phyloP scores from a whole-genome alignment of 2,329 filamentous ascomycete species.

The Kalmusia sp. region DNA sequence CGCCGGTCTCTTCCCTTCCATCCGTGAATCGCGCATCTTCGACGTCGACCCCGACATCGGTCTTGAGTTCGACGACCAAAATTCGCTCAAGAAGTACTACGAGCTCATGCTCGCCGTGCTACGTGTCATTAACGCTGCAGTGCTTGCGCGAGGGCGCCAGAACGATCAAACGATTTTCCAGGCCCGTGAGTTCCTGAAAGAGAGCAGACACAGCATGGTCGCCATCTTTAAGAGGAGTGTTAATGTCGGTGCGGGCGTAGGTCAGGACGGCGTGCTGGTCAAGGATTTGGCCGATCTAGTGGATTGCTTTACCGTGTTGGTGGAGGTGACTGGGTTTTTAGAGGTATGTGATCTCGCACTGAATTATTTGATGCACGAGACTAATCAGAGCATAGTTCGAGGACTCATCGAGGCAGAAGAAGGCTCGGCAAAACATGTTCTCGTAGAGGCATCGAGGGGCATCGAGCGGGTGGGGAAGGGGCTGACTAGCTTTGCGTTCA shows the following conservation, averaged over 20 bases:
- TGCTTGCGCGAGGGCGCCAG: conserved; percentile 81
- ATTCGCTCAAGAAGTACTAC: conserved; percentile 82
- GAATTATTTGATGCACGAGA: neutral
- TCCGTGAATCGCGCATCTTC: conserved; percentile 86
- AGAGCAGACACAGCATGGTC: conserved; percentile 84
- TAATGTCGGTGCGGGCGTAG: conserved; percentile 66
- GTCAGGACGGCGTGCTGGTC: conserved; percentile 62
- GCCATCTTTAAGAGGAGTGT: conserved; percentile 90
- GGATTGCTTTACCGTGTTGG: conserved; percentile 83
- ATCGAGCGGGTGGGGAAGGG: neutral
- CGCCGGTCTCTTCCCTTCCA: conserved; percentile 81
- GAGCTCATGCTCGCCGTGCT: conserved; percentile 80
- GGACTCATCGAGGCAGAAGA: conserved; percentile 34
- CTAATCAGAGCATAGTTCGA: conserved; percentile 34
- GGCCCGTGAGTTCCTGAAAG: conserved; percentile 78
- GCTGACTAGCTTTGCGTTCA: no score
- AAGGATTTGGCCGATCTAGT: conserved; percentile 77
- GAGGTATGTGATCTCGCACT: conserved; percentile 65
- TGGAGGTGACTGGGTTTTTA: conserved; percentile 82
- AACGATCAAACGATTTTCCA: conserved; percentile 77
- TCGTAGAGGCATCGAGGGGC: conserved; percentile 13
- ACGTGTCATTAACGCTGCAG: conserved; percentile 80
- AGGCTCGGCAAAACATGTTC: conserved; percentile 16
- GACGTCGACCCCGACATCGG: conserved; percentile 91
- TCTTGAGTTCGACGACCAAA: conserved; percentile 72